Conservation (phyloP, 1,139 yeast species). For the Candida tetrigidarum region DNA sequence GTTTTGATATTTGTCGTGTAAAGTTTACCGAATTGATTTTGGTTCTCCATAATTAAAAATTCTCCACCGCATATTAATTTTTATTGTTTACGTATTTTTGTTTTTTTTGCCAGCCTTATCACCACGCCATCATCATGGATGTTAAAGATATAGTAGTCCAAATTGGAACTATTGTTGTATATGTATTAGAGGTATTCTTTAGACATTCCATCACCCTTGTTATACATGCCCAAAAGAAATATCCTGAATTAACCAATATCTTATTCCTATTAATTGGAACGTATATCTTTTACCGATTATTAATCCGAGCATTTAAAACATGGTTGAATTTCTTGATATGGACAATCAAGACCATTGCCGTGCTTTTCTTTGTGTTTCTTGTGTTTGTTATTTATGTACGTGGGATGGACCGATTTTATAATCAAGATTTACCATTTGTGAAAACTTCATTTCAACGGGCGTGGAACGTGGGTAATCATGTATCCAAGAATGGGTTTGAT, state of each 20-base stretch:
- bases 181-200: conserved; percentile 19
- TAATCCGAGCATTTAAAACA: conserved; percentile 24
- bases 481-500: conserved; percentile 4
- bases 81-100: neutral
- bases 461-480: conserved; percentile 6
- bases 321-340: conserved; percentile 31
- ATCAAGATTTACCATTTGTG: conserved; percentile 23
- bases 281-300: conserved; percentile 27
- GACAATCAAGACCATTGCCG: conserved; percentile 23
- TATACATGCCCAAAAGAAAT: conserved; percentile 22
- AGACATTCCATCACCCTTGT: conserved; percentile 21
- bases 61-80: no score
- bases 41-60: no score
- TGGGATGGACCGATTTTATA: conserved; percentile 23
- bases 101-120: neutral
- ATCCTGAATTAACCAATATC: conserved; percentile 30
- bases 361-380: conserved; percentile 16
- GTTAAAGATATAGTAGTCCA: conserved; percentile 18
- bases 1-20: conserved; percentile 1
- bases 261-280: conserved; percentile 22
- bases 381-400: conserved; percentile 22
- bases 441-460: conserved; percentile 11
- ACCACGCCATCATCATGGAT: conserved; percentile 14
- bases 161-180: conserved; percentile 18
- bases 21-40: neutral